Base-by-base conservation (phyloP, 2,329 filamentous ascomycete genomes). In the Hypoxylon sp. region DNA sequence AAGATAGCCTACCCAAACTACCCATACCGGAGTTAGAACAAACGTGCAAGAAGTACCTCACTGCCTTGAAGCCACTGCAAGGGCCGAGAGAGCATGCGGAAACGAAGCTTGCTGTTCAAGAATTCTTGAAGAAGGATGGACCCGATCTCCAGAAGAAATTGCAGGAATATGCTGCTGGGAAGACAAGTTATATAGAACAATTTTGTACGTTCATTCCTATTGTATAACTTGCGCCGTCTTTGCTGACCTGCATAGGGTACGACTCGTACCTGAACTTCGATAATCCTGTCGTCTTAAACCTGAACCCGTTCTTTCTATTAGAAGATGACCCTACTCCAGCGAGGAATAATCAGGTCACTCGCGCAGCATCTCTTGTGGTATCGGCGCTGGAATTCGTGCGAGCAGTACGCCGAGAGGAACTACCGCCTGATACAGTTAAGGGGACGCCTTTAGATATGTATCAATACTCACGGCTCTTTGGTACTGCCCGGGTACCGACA, bases 221-320 rank as follows among this genome's bases (percentile, higher is more conserved):
- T 27, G 6, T 11, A n/a, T 58, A 21, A 11, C 11, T n/a, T 6
- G 11, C 11, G 17, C 11, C 15, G 21, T 10, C 56, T 65, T 15
- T 61, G 39, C 75, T 78, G 37, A 76, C 70, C 35, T 53, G 46
- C 46, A 47, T 68, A 97, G 94, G 94, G 96, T 98, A 98, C 79
- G 96, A 99, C 79, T 98, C 96, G 31, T 99, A 98, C 78, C 86
- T 99, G 70, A 98, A 98, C 82, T 99, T 92, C 78, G 96, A 98
- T 79, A 98, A 98, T 76, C 94, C 96, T 0, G 96, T 99, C 44
- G 96, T 99, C 44, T 87, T 99, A 73, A 98, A 99, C 81, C 83
- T 99, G 71, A 99, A 99, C 77, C 96, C 96, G 0, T 99, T 99
- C 82, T 99, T 99, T 83, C 85, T 99, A 62, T 86, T 99, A 57